Conservation (phyloP, 352 stramenopile species). For the Phytophthora palmivora region DNA sequence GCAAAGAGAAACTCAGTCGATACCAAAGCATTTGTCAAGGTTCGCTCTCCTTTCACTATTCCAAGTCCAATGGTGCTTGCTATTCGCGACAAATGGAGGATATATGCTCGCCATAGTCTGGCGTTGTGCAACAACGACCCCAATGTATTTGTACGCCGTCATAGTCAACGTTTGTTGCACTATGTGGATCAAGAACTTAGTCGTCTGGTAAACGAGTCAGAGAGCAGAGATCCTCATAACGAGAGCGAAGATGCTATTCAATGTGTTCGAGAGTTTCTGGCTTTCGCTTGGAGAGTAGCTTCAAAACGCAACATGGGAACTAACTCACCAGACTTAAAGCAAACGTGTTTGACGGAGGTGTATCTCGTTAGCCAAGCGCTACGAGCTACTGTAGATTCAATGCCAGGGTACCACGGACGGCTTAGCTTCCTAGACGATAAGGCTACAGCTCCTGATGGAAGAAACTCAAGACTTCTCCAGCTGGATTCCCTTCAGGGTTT, state of each 20-base stretch:
- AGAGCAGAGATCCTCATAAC: background rate
- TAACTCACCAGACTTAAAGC: background rate
- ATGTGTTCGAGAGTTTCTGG: conserved; percentile 49
- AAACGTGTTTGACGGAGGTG: conserved; percentile 54
- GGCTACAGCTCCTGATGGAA: conserved; percentile 1
- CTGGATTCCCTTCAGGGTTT: conserved; percentile 29
- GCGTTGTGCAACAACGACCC: conserved; percentile 60
- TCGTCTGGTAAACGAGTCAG: conserved; percentile 2
- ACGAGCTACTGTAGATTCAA: conserved; percentile 20
- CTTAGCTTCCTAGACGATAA: background rate
- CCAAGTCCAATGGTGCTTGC: conserved; percentile 10
- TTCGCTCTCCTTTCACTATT: background rate
- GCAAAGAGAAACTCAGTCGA: background rate
- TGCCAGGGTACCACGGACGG: conserved; percentile 22
- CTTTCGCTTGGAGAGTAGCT: conserved; percentile 51
- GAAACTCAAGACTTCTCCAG: background rate
- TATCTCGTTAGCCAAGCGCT: conserved; percentile 52
- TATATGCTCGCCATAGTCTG: conserved; percentile 41
- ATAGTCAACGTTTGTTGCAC: conserved; percentile 28
- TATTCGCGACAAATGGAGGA: conserved; percentile 44
- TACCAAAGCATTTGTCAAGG: conserved; percentile 6
- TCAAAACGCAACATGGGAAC: conserved; percentile 32
- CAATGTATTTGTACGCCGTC: conserved; percentile 55
- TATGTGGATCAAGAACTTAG: conserved; percentile 31
- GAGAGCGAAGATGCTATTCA: conserved; percentile 18